Evolutionary conservation across 305 asterid species (phyloP).

Genomic region (Stenogyne calaminthoides): DNA sequence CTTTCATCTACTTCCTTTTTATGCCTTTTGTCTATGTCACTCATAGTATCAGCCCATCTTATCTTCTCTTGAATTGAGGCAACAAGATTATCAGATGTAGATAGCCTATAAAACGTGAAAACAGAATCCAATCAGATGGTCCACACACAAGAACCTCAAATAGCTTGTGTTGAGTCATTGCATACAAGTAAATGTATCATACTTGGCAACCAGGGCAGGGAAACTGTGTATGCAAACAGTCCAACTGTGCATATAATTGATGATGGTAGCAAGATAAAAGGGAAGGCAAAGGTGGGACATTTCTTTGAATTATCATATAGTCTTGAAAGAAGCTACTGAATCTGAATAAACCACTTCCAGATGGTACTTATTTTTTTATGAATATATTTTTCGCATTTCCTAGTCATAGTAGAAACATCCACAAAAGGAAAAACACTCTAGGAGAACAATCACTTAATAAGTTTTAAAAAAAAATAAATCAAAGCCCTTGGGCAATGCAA

Average conservation of each 20-base stretch:
- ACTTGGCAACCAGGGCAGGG: background rate
- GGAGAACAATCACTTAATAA: slow-evolving; percentile 4
- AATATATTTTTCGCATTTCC: background rate
- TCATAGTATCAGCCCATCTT: slow-evolving; percentile 94
- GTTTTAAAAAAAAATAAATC: background rate
- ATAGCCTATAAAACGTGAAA: slow-evolving; percentile 53
- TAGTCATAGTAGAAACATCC: background rate
- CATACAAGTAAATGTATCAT: background rate
- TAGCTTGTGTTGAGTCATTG: background rate
- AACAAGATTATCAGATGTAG: slow-evolving; percentile 87
- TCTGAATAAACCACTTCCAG: background rate
- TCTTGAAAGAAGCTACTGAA: slow-evolving; percentile 10
- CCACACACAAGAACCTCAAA: slow-evolving; percentile 10
- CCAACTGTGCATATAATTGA: background rate
- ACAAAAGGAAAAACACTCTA: background rate
- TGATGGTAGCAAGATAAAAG: background rate
- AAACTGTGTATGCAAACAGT: background rate
- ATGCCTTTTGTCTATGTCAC: slow-evolving; percentile 71
- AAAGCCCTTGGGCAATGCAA: slow-evolving; percentile 7
- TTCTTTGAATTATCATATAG: slow-evolving; percentile 11
- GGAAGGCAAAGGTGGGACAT: background rate
- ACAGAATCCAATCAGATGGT: background rate
- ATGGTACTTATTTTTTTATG: background rate
- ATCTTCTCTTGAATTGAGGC: slow-evolving; percentile 90
- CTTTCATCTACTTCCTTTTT: slow-evolving; percentile 75